These are phyloP conservation scores for Apiospora sp. DNA, from an alignment of 2,329 filamentous ascomycete genomes.

Conservation along the genomic window DNA sequence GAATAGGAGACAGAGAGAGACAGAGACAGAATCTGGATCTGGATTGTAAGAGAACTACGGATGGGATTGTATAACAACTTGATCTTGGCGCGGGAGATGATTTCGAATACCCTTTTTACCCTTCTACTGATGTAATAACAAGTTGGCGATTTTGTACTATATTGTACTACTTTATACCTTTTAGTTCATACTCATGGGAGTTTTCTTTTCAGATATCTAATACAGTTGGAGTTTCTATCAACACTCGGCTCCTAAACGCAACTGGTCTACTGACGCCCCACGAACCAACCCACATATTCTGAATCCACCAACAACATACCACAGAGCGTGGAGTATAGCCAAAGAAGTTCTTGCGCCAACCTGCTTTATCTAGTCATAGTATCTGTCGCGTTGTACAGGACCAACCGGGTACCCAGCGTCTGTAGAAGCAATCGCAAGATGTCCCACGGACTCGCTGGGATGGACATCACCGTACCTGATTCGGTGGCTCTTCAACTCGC, in stretches of 20 bases:
- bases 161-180: not conserved
- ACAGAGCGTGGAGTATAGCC: too few species aligned
- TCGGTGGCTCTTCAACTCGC: too few species aligned
- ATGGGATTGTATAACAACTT: constrained; percentile 9
- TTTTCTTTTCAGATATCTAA: not conserved
- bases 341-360: too few species aligned
- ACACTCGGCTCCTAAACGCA: not conserved
- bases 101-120: constrained; percentile 21
- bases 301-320: too few species aligned
- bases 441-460: too few species aligned
- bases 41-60: not conserved
- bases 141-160: not conserved
- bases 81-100: not conserved
- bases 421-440: too few species aligned
- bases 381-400: too few species aligned
- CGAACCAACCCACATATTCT: too few species aligned
- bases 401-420: too few species aligned
- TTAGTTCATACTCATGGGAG: not conserved
- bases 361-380: too few species aligned
- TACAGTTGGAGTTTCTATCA: not conserved
- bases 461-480: too few species aligned
- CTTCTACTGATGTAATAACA: not conserved
- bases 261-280: not conserved
- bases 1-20: not conserved
- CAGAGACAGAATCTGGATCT: not conserved